phyloP scores from a whole-genome alignment of 306 rosid species.

The Quercus variabilis region DNA sequence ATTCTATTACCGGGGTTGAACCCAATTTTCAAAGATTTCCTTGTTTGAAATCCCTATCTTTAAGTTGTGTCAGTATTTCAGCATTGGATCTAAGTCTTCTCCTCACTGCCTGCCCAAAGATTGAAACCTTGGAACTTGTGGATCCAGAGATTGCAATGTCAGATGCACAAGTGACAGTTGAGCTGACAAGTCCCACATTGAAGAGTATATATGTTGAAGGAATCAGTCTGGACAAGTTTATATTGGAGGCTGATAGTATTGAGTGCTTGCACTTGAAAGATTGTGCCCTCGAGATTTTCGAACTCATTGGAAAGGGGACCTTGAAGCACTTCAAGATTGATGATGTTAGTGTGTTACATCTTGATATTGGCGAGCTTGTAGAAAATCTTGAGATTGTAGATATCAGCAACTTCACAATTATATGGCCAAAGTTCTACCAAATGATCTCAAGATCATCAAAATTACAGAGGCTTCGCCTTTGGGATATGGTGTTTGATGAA shows the following conservation, averaged over 20 bases:
- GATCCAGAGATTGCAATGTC: conserved; percentile 70
- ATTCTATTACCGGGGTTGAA: conserved; percentile 62
- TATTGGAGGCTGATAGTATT: conserved; percentile 48
- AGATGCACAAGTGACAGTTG: conserved; percentile 53
- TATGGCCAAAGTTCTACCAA: conserved; percentile 48
- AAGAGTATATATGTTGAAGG: conserved; percentile 60
- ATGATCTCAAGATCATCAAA: conserved; percentile 41
- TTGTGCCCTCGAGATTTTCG: conserved; percentile 45
- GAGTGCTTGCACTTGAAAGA: conserved; percentile 45
- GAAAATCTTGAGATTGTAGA: conserved; percentile 46
- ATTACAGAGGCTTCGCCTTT: conserved; percentile 41
- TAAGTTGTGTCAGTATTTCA: conserved; percentile 58
- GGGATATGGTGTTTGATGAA: conserved; percentile 50
- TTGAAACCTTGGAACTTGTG: conserved; percentile 53
- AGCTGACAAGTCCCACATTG: conserved; percentile 57
- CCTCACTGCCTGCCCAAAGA: conserved; percentile 60
- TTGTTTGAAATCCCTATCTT: conserved; percentile 62
- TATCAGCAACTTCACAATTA: conserved; percentile 47
- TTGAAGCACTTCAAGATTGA: conserved; percentile 50
- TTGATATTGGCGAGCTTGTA: conserved; percentile 45
- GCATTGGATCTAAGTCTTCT: conserved; percentile 74
- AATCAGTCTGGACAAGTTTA: conserved; percentile 60
- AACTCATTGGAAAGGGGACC: conserved; percentile 45
- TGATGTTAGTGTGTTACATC: conserved; percentile 49
- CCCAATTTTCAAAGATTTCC: conserved; percentile 74